Conservation (phyloP, 208 protist species). For the Blechomonas ayalai region DNA sequence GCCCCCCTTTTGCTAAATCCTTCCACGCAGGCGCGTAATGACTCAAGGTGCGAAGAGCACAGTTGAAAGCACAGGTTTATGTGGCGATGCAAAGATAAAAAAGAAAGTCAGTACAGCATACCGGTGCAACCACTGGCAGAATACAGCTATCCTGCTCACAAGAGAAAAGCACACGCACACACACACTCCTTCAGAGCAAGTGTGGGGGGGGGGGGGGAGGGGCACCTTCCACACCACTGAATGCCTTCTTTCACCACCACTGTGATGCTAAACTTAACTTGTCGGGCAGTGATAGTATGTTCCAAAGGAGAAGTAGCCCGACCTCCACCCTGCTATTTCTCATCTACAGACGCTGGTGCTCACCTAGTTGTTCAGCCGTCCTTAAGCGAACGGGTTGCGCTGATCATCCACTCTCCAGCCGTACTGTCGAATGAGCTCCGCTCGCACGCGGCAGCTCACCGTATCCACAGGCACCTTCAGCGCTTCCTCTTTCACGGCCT, state of each 20-base stretch:
- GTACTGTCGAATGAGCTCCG: slow-evolving; percentile 85
- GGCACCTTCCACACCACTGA: too few relatives aligned
- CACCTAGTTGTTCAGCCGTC: not conserved
- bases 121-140: slow-evolving; percentile 6
- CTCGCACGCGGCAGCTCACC: slow-evolving; percentile 70
- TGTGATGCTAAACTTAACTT: too few relatives aligned
- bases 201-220: too few relatives aligned
- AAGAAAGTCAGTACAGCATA: slow-evolving; percentile 3
- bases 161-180: not conserved
- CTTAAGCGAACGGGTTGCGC: slow-evolving; percentile 15
- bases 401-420: slow-evolving; percentile 72
- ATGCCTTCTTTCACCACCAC: too few relatives aligned
- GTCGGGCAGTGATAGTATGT: too few relatives aligned
- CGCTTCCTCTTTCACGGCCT: slow-evolving; percentile 35
- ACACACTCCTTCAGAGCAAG: slow-evolving; percentile 2
- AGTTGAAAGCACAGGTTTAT: too few relatives aligned
- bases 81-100: slow-evolving; percentile 9
- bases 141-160: not conserved
- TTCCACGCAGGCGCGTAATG: not conserved
- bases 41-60: too few relatives aligned
- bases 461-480: slow-evolving; percentile 62
- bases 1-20: not conserved
- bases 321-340: too few relatives aligned
- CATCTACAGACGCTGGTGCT: too few relatives aligned
- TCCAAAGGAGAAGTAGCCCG: too few relatives aligned